Evolutionary conservation across 805 yeast species (phyloP), one percentile per base, ranked within the genome.

Genomic region (Clavispora vitiphila): DNA sequence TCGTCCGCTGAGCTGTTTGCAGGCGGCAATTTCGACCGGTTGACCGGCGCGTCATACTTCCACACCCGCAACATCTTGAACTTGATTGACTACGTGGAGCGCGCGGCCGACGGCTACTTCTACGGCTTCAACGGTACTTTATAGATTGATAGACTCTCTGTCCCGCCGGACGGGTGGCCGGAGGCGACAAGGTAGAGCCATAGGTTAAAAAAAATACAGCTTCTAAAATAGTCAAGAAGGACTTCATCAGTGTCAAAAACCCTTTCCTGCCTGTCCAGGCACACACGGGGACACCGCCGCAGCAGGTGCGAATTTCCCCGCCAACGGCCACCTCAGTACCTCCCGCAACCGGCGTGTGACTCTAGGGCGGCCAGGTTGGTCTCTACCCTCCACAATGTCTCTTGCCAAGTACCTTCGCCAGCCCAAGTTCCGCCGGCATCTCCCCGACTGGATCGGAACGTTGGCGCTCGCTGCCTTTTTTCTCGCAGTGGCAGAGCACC

Each of bases 51-150:
- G 11, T 71, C 67, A 42, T 73, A 71, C 52, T 77, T 77, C 65
- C 83, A 77, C 48, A 71, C 72, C 53, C 65, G 66, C 32, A 75
- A 76, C 42, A 68, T 77, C 48, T 53, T 58, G 37, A 76, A 73
- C 53, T 65, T 77, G 48, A 60, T 77, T 27, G 63, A 65, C 8
- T 62, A 71, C 59, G 67, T 77, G 46, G 58, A 62, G 35, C 58
- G 55, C 34, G 81, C 77, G 43, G 50, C 65, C 10, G 48, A 60
- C 27, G 74, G 74, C 2, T 51, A 61, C 37, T 70, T 70, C 48
- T 70, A 69, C 45, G 75, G 75, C 6, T 69, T 69, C 47, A 59
- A 58, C 42, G 36, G 31, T 15, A 15, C 31, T 15, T 27, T n/a
- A 27, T 27, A 27, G 18, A 27, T 5, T 27, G 31, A 27, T 27